Conservation (phyloP, 345 rosid genomes). For the Atalantia buxifolia region DNA sequence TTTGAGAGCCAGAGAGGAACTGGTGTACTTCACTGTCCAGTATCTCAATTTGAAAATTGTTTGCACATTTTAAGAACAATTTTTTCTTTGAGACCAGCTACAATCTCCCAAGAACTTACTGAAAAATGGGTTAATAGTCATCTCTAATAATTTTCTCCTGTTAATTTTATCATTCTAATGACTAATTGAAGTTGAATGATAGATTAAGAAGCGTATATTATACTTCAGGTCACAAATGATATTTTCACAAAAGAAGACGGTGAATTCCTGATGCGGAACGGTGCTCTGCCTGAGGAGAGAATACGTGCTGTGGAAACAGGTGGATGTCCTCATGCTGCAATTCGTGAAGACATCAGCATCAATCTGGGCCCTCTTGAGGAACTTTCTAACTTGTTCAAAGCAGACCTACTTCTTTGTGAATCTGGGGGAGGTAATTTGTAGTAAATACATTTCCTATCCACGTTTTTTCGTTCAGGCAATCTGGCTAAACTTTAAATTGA, state of each 20-base stretch:
- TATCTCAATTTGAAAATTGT: neutral
- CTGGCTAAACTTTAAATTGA: neutral
- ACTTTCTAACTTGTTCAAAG: constrained; percentile 74
- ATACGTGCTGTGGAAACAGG: constrained; percentile 95
- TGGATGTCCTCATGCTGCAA: constrained; percentile 98
- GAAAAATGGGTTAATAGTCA: neutral
- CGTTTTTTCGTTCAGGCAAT: neutral
- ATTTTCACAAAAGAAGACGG: constrained; percentile 98
- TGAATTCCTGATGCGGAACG: constrained; percentile 88
- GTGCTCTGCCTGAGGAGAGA: constrained; percentile 90
- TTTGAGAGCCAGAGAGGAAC: neutral
- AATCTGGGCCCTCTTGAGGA: constrained; percentile 98
- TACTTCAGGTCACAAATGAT: constrained; percentile 85
- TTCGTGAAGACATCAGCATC: constrained; percentile 96
- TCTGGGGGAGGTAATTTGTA: constrained; percentile 82
- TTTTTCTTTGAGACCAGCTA: neutral
- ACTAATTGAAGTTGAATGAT: constrained; percentile 10
- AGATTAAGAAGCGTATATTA: neutral
- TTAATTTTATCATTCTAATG: neutral
- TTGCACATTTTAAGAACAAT: neutral
- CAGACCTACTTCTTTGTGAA: constrained; percentile 93
- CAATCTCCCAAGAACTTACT: neutral
- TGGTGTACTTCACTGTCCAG: neutral
- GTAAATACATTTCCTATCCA: neutral
- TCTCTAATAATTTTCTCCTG: neutral